Base-by-base conservation (phyloP, 2,329 filamentous ascomycete genomes). In the Paraphoma chrysanthemicola region DNA sequence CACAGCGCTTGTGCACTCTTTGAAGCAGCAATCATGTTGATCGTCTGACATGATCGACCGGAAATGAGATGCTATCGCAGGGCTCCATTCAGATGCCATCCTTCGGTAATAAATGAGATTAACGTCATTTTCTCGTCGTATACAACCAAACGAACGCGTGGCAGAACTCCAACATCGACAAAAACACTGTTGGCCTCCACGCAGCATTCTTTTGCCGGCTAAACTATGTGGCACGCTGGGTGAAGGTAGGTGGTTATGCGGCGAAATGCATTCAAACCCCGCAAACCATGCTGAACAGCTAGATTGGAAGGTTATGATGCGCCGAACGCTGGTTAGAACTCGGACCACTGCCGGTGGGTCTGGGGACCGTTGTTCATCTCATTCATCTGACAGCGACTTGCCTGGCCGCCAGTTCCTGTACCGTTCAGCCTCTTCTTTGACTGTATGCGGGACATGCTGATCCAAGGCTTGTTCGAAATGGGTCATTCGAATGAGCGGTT, bases 391-490 rank as follows among this genome's bases (percentile, higher is more conserved):
- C 43, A 75, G 49, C 38, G 71, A 73, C 57, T 64, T 71, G 12
- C 74, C 74, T 6, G 74, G 74, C 50, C 47, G 77, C 77, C 78
- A 77, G 41, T 64, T 80, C 77, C 64, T 72, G 66, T 68, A 81
- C 60, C 66, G 77, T 69, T 76, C 81, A 69, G 56, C 77, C 70
- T 81, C 76, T 36, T 66, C 66, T 49, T 73, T 77, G 18, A 78
- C 77, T 46, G 77, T 78, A 62, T 76, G 78, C 18, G 77, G 76
- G 45, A 68, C 79, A 54, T 77, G 73, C 72, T 67, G 81, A 1
- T 57, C 51, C 58, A 77, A 51, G 6, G 73, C 81, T 57, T 80
- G 79, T 53, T 83, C 81, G 60, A 71, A 87, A 68, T 57, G 84
- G 78, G 42, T 75, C 78, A 71, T 85, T 78, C 57, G 80, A 76